Percentiles rank a stretch among this genome's conserved stretches.
Evolutionary conservation across 768 basidiomycete species (phyloP).

Genomic region (Lyophyllum decastes): DNA sequence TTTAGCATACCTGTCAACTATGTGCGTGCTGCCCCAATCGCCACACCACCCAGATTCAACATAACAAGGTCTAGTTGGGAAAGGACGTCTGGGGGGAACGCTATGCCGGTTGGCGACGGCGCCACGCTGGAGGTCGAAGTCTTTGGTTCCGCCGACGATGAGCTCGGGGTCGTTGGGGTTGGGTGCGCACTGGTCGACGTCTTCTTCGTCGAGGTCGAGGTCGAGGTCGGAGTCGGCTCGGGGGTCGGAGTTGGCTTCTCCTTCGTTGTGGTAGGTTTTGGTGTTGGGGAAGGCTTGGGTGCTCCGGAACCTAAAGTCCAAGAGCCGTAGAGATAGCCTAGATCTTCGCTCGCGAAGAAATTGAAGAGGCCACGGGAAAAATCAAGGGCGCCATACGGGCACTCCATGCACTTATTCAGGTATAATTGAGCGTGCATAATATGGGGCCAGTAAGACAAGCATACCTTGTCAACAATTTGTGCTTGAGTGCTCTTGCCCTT

Average conservation of each 20-base stretch:
- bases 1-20: neutral
- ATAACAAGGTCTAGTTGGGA: conserved; percentile 13
- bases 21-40: conserved; percentile 9
- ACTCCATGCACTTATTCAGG: conserved; percentile 46
- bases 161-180: conserved; percentile 4
- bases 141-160: conserved; percentile 4
- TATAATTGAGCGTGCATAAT: neutral
- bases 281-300: conserved; percentile 16
- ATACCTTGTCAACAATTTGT: conserved; percentile 52
- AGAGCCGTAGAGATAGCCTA: conserved; percentile 45
- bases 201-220: conserved; percentile 6
- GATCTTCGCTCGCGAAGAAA: conserved; percentile 38
- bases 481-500: conserved; percentile 45
- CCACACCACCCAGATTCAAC: conserved; percentile 13
- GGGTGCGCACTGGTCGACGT: conserved; percentile 9
- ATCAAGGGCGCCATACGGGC: conserved; percentile 53
- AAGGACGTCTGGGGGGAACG: conserved; percentile 17
- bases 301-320: conserved; percentile 40
- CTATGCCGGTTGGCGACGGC: conserved; percentile 4
- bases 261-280: conserved; percentile 22
- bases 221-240: conserved; percentile 17
- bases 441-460: conserved; percentile 2
- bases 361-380: conserved; percentile 53
- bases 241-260: conserved; percentile 14
- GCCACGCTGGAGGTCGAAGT: conserved; percentile 10